Base-by-base conservation (phyloP, 352 stramenopile genomes). In the Thraustochytrium striatum region DNA sequence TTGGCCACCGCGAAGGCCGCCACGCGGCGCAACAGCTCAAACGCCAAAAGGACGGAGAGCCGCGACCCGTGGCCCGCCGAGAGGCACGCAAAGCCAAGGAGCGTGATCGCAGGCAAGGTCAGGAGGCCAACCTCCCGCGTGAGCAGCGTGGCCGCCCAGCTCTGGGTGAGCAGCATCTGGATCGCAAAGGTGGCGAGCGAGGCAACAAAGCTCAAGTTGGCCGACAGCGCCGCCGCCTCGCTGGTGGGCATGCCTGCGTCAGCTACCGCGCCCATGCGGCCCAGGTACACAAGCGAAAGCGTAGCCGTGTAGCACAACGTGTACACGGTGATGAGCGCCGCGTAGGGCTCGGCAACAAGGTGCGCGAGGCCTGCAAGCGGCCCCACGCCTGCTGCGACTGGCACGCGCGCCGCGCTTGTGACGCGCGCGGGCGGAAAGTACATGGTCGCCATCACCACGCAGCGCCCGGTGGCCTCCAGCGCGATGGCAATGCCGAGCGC, bases 231-330 rank as follows among this genome's bases (percentile, higher is more conserved):
- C 0, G 65, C 65, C 9, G 43, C 39, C 21, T 75, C 44, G 13
- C 25, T 43, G 28, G 52, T 30, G 11, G 65, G 33, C 16, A 61
- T 30, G 3, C 25, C n/a, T 13, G 21, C 39, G 11, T 30, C 30
- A 3, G 32, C n/a, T 3, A 38, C 65, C 21, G 32, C 28, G 19
- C 7, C 25, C 11, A 43, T 75, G 16, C 65, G 65, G n/a, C 68
- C 39, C 7, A 75, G 30, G 36, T 70, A 75, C 1, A 75, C 36
- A 11, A 75, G 35, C 11, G 65, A 75, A 3, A 75, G 32, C 3
- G 65, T 75, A 38, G 3, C 7, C 32, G 65, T 25, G 47, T 75
- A 75, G 47, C 65, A 72, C 30, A 72, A 21, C 36, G 65, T 75
- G 65, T 44, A 52, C 11, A 58, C 35, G 0, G 33, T 32, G 25